A percentile compares a stretch with the other conserved stretches of the same genome.
These are phyloP conservation scores for Dryas drummondii DNA, from an alignment of 306 rosid genomes.

Conservation along the genomic window DNA sequence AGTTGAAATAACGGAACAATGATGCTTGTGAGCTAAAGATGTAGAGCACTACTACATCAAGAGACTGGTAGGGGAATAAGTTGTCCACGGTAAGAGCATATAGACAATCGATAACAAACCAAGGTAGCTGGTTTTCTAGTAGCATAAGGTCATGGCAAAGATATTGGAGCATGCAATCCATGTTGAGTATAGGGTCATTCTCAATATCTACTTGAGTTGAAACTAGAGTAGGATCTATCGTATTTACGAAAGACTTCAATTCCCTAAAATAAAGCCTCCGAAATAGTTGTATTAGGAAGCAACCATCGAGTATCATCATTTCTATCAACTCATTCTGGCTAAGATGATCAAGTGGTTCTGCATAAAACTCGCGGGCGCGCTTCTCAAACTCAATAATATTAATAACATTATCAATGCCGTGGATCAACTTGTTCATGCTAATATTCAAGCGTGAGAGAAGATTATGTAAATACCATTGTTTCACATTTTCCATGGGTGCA, in stretches of 20 bases:
- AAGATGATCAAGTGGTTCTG: background rate
- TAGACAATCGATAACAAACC: conserved; percentile 25
- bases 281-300: conserved; percentile 31
- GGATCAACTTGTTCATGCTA: background rate
- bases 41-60: background rate
- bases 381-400: background rate
- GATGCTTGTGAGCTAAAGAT: background rate
- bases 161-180: conserved; percentile 14
- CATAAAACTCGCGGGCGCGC: background rate
- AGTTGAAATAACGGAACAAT: background rate
- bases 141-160: conserved; percentile 22
- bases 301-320: conserved; percentile 36
- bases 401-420: background rate
- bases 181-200: conserved; percentile 16
- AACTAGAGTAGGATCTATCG: too few relatives aligned
- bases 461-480: background rate
- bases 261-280: background rate
- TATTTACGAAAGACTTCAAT: too few relatives aligned
- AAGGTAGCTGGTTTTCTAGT: conserved; percentile 33
- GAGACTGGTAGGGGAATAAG: background rate
- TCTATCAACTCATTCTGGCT: background rate
- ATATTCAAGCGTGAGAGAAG: background rate
- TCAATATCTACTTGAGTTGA: fast-evolving
- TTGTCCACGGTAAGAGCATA: background rate
- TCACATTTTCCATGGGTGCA: conserved; percentile 1